These are phyloP conservation scores for Borealophlyctis nickersoniae DNA, from an alignment of 192 early-diverging fungal species.

Conservation along the genomic window DNA sequence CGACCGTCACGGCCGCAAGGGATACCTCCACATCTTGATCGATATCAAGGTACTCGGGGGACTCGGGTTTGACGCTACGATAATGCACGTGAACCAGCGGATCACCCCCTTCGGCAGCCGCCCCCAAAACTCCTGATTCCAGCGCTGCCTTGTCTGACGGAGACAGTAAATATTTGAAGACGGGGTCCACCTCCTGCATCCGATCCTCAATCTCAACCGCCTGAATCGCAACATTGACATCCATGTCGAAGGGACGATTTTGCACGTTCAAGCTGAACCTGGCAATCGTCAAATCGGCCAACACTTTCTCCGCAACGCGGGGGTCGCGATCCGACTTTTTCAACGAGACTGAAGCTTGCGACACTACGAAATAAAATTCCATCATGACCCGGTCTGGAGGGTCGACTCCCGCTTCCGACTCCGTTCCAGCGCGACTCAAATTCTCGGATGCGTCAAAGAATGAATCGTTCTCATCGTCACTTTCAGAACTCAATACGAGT, in stretches of 20 bases:
- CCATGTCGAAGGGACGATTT: constrained; percentile 70
- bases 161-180: constrained; percentile 57
- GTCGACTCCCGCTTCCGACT: too few species aligned
- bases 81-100: constrained; percentile 71
- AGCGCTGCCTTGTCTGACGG: constrained; percentile 9
- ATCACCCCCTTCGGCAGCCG: constrained; percentile 8
- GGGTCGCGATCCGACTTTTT: constrained; percentile 50
- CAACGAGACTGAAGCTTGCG: constrained; percentile 65
- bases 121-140: not conserved
- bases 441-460: constrained; percentile 58
- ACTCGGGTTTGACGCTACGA: constrained; percentile 62
- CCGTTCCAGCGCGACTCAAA: too few species aligned
- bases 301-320: constrained; percentile 40
- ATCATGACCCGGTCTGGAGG: constrained; percentile 16
- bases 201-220: constrained; percentile 77
- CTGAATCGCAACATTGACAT: constrained; percentile 70
- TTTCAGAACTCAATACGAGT: constrained; percentile 8
- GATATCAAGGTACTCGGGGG: constrained; percentile 78
- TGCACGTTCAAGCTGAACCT: constrained; percentile 68
- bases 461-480: constrained; percentile 43
- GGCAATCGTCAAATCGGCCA: constrained; percentile 69
- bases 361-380: constrained; percentile 64
- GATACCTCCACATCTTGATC: constrained; percentile 79
- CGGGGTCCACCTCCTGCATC: constrained; percentile 41
- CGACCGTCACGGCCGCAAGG: constrained; percentile 72